These are phyloP conservation scores for Pleurotus tuber-regium DNA, from an alignment of 768 basidiomycete species.

Conservation along the genomic window DNA sequence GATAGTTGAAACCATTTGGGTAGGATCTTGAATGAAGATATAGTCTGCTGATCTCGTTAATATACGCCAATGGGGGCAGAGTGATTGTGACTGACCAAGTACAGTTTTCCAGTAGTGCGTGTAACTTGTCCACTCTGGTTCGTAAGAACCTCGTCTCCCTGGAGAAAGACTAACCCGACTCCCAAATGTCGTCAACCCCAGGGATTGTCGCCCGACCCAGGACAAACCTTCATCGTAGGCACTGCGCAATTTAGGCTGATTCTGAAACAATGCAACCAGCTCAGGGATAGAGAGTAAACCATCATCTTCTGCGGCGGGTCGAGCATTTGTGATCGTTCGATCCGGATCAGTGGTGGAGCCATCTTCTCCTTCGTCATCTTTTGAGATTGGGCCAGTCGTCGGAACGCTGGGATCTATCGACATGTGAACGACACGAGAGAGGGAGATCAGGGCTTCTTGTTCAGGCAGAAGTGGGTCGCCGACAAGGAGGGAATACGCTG, in stretches of 20 bases:
- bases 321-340: conserved; percentile 69
- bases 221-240: conserved; percentile 62
- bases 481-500: conserved; percentile 76
- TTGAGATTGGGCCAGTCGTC: conserved; percentile 18
- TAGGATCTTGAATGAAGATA: conserved; percentile 71
- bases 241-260: conserved; percentile 45
- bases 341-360: conserved; percentile 63
- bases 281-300: conserved; percentile 66
- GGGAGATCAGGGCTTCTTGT: conserved; percentile 50
- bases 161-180: conserved; percentile 37
- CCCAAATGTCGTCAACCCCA: conserved; percentile 45
- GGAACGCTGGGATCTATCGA: conserved; percentile 64
- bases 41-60: conserved; percentile 59
- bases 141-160: conserved; percentile 52
- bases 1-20: conserved; percentile 31
- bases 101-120: conserved; percentile 85
- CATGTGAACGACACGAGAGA: conserved; percentile 71
- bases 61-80: conserved; percentile 7
- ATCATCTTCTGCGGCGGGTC: conserved; percentile 55
- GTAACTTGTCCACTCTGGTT: conserved; percentile 88
- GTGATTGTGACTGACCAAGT: conserved; percentile 50
- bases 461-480: conserved; percentile 52
- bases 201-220: conserved; percentile 15
- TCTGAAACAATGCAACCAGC: conserved; percentile 46
- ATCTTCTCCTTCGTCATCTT: conserved; percentile 47